These are phyloP conservation scores for Nakazawaea ernobii DNA, from an alignment of 805 yeast genomes.

Conservation along the genomic window DNA sequence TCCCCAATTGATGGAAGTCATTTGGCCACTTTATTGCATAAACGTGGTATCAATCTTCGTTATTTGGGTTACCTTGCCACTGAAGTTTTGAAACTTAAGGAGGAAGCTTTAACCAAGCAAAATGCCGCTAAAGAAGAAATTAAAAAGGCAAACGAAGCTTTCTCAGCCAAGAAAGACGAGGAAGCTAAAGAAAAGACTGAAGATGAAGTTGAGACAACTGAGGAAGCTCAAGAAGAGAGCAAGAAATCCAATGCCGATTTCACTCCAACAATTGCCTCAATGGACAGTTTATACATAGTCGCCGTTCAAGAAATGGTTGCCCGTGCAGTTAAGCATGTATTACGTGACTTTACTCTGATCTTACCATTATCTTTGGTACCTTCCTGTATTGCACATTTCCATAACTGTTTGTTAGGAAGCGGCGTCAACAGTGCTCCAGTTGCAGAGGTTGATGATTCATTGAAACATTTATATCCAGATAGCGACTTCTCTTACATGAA, in stretches of 20 bases:
- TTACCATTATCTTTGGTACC: constrained; percentile 55
- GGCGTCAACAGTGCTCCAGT: constrained; percentile 33
- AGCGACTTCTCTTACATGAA: constrained; percentile 35
- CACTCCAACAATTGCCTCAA: constrained; percentile 35
- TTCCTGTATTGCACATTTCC: constrained; percentile 59
- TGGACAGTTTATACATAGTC: constrained; percentile 41
- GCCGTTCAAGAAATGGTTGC: constrained; percentile 67
- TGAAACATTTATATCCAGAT: constrained; percentile 35
- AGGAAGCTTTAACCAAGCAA: constrained; percentile 21
- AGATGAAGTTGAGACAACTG: constrained; percentile 27
- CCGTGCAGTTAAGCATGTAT: constrained; percentile 71
- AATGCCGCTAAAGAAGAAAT: constrained; percentile 22
- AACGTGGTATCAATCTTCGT: constrained; percentile 81
- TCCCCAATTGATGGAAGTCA: constrained; percentile 83
- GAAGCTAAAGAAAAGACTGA: constrained; percentile 27
- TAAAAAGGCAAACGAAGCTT: constrained; percentile 22
- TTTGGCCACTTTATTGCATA: constrained; percentile 63
- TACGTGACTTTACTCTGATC: constrained; percentile 40
- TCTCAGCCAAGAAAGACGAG: constrained; percentile 29
- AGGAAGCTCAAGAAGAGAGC: constrained; percentile 24
- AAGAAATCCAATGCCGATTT: constrained; percentile 31
- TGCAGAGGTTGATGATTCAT: constrained; percentile 33
- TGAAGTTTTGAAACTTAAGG: constrained; percentile 26
- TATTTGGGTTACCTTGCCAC: constrained; percentile 67
- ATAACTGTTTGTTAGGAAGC: constrained; percentile 62